Evolutionary conservation across 2,329 filamentous ascomycete species (phyloP).

Genomic region (Monosporascus sp.): DNA sequence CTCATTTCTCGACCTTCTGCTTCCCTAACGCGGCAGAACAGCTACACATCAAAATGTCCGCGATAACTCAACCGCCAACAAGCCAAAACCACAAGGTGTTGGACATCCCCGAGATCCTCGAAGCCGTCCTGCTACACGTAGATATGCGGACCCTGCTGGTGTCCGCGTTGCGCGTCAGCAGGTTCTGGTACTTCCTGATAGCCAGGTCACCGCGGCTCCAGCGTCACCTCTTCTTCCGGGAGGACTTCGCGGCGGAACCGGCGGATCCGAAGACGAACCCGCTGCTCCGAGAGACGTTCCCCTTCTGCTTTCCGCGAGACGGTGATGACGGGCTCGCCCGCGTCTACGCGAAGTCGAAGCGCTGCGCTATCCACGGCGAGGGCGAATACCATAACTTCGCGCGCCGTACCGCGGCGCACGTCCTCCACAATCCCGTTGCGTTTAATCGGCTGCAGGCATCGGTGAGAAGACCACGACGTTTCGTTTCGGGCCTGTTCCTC

Average conservation of each 20-base stretch:
- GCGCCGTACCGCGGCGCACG: background rate
- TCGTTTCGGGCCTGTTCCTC: no score
- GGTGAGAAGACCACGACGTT: background rate
- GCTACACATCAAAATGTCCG: background rate
- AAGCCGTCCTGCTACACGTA: conserved; percentile 5
- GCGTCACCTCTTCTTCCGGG: conserved; percentile 5
- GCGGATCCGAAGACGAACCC: background rate
- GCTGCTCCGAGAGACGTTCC: conserved; percentile 2
- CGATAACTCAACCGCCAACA: background rate
- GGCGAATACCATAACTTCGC: background rate
- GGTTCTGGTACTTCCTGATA: conserved; percentile 2
- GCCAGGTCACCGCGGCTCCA: conserved; percentile 3
- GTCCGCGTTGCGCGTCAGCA: conserved; percentile 5
- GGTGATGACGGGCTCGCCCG: background rate
- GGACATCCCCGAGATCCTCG: conserved; percentile 8
- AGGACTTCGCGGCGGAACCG: background rate
- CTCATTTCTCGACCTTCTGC: no score
- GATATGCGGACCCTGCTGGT: conserved; percentile 5
- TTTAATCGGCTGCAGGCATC: conserved; percentile 1
- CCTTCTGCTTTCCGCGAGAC: background rate
- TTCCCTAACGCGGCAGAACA: no score
- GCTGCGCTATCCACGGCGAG: background rate
- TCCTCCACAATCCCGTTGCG: background rate
- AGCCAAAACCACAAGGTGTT: background rate
- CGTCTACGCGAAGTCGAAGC: background rate